Evolutionary conservation across 768 basidiomycete genomes (phyloP).

Genomic region (Leccinum pellstonianum): DNA sequence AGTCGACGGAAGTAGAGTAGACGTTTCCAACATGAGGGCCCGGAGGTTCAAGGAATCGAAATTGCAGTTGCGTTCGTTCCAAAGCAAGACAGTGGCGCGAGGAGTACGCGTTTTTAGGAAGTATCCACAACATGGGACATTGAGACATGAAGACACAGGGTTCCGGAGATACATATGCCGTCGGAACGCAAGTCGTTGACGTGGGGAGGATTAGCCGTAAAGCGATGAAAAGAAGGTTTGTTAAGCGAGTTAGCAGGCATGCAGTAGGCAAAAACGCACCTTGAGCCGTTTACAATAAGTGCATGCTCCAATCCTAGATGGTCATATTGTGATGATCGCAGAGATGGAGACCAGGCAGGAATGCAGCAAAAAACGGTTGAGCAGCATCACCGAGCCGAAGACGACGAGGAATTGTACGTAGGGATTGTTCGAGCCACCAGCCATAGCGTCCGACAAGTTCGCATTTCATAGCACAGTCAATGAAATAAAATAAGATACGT

Average conservation of each 20-base stretch:
- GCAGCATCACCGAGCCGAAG: constrained; percentile 18
- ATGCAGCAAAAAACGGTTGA: constrained; percentile 5
- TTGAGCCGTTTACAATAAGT: constrained; percentile 87
- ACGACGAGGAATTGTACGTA: background rate
- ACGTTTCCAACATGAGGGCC: constrained; percentile 24
- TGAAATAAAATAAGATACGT: background rate
- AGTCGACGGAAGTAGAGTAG: constrained; percentile 8
- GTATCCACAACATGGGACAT: constrained; percentile 9
- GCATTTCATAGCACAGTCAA: constrained; percentile 2
- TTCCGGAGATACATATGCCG: constrained; percentile 24
- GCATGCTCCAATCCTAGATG: constrained; percentile 72
- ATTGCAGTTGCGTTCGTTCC: constrained; percentile 23
- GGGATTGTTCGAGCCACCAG: constrained; percentile 1
- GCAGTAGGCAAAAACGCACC: constrained; percentile 43
- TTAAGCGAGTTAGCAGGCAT: constrained; percentile 21
- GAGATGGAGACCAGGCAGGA: constrained; percentile 8
- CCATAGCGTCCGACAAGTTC: constrained; percentile 5
- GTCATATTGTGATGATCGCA: constrained; percentile 4
- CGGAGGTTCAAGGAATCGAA: constrained; percentile 25
- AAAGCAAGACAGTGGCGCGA: constrained; percentile 10
- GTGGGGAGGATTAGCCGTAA: constrained; percentile 9
- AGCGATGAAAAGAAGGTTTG: constrained; percentile 12
- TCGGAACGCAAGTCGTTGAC: constrained; percentile 2
- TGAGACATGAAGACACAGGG: constrained; percentile 11
- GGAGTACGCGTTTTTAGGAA: constrained; percentile 1